Conservation (phyloP, 2,329 filamentous ascomycete genomes). For the Bipolaris zeicola region DNA sequence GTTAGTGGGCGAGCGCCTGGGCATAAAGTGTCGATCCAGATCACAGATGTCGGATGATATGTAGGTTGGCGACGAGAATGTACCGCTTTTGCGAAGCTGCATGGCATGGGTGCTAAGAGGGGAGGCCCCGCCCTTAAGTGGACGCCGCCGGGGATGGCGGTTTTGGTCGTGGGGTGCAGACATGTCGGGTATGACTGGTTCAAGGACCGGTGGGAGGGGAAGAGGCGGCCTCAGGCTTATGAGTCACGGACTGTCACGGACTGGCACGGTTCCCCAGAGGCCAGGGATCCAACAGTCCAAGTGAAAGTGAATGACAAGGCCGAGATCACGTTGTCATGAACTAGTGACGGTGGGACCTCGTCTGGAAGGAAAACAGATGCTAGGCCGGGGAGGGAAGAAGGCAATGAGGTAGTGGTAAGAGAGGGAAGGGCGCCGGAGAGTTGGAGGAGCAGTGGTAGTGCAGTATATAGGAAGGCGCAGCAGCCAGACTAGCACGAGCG, state of each 20-base stretch:
- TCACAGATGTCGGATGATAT: constrained; percentile 48
- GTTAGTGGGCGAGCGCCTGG: constrained; percentile 56
- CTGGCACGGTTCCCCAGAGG: constrained; percentile 24
- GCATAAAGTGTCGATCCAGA: constrained; percentile 49
- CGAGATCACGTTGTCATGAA: constrained; percentile 37
- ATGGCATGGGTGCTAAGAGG: constrained; percentile 49
- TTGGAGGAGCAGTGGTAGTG: constrained; percentile 25
- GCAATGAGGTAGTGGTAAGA: constrained; percentile 10
- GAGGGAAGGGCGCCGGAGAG: constrained; percentile 38
- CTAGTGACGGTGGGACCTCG: constrained; percentile 19
- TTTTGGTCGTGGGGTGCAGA: constrained; percentile 48
- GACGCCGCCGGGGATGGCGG: constrained; percentile 54
- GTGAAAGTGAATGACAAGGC: constrained; percentile 28
- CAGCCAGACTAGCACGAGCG: constrained; percentile 37
- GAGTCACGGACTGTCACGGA: constrained; percentile 39
- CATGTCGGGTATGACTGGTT: constrained; percentile 48
- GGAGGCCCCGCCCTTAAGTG: constrained; percentile 47
- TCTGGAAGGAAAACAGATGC: constrained; percentile 5
- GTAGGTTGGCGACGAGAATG: constrained; percentile 54
- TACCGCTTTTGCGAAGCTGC: constrained; percentile 56
- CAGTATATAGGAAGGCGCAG: constrained; percentile 45
- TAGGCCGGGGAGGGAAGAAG: constrained; percentile 14
- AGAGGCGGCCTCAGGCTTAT: constrained; percentile 40
- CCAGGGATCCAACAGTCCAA: constrained; percentile 31
- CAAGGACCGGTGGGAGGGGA: constrained; percentile 29